Evolutionary conservation across 768 basidiomycete genomes (phyloP).

Genomic region (Dacryopinax primogenitus): DNA sequence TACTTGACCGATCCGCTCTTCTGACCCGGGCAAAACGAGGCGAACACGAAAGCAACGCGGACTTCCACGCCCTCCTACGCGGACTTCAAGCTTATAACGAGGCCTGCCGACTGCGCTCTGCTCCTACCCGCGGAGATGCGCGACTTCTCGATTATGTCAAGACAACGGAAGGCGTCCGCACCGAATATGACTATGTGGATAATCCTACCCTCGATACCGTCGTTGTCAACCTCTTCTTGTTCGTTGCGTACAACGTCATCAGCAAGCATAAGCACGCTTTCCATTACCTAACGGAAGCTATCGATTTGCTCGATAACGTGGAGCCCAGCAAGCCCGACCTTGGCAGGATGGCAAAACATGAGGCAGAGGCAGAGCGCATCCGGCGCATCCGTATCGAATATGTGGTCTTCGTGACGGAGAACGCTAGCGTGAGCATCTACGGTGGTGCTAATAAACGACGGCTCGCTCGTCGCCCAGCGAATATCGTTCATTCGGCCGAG

Average conservation of each 20-base stretch:
- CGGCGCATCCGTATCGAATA: not conserved
- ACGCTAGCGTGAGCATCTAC: slow-evolving; percentile 6
- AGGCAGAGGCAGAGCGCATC: not conserved
- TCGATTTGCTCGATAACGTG: not conserved
- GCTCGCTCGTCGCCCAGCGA: not conserved
- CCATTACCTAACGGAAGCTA: not conserved
- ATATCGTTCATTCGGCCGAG: not conserved
- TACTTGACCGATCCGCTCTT: not conserved
- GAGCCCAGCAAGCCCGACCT: not conserved
- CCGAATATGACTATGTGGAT: slow-evolving; percentile 1
- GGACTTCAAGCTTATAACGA: not conserved
- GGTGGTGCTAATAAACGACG: not conserved
- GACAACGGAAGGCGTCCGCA: not conserved
- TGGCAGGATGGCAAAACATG: not conserved
- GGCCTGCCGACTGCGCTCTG: not conserved
- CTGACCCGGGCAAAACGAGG: not conserved
- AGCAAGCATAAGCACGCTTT: not conserved
- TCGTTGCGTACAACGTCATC: slow-evolving; percentile 2
- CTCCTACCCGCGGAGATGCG: not conserved
- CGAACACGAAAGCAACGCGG: not conserved
- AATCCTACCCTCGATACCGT: slow-evolving; percentile 2
- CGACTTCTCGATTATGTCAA: not conserved
- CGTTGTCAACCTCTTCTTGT: not conserved
- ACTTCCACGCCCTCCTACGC: slow-evolving; percentile 3
- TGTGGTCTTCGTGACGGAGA: not conserved